phyloP scores from a whole-genome alignment of 805 yeast species.

The Suhomyces canberraensis region DNA sequence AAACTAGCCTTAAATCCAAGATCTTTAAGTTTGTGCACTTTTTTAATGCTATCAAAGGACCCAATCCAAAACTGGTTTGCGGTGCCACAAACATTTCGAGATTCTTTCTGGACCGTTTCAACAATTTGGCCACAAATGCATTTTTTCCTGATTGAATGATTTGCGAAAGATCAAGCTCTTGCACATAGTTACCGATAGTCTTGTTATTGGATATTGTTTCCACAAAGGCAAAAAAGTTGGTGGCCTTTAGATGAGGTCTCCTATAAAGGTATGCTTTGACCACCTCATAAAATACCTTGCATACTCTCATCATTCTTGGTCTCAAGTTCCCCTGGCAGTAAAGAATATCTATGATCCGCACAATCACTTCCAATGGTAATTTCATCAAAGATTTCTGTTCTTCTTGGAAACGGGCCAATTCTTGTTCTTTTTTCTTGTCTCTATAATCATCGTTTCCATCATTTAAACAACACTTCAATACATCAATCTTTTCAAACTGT shows the following conservation, averaged over 20 bases:
- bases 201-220: slow-evolving; percentile 56
- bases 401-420: slow-evolving; percentile 13
- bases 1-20: slow-evolving; percentile 78
- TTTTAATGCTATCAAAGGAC: slow-evolving; percentile 80
- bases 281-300: slow-evolving; percentile 55
- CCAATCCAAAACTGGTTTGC: slow-evolving; percentile 89
- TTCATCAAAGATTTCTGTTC: slow-evolving; percentile 24
- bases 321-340: slow-evolving; percentile 28
- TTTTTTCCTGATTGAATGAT: slow-evolving; percentile 91
- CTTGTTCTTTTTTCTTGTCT: slow-evolving; percentile 12
- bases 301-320: slow-evolving; percentile 56
- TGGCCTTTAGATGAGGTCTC: slow-evolving; percentile 59
- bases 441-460: slow-evolving; percentile 21
- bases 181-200: slow-evolving; percentile 56
- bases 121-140: slow-evolving; percentile 78
- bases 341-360: slow-evolving; percentile 29
- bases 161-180: slow-evolving; percentile 65
- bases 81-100: slow-evolving; percentile 80
- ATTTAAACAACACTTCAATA: slow-evolving; percentile 33
- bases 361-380: slow-evolving; percentile 36
- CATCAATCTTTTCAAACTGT: slow-evolving; percentile 50
- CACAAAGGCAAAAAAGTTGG: slow-evolving; percentile 71
- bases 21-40: slow-evolving; percentile 61
- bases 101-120: slow-evolving; percentile 69
- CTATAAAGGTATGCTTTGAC: slow-evolving; percentile 65